Conservation (phyloP, 1,284 basidiomycete genomes). For the Pholiota adiposa region DNA sequence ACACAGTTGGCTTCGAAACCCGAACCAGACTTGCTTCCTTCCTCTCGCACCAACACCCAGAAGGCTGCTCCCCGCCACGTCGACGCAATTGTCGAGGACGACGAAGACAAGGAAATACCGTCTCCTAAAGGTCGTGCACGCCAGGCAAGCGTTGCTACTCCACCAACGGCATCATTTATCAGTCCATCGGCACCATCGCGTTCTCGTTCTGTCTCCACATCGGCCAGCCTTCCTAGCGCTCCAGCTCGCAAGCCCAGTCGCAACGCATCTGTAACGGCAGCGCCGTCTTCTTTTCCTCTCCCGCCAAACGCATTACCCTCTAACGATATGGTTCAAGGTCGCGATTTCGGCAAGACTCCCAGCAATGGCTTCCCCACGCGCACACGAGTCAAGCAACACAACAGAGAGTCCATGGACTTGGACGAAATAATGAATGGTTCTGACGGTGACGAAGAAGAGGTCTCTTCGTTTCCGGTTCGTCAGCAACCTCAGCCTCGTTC, state of each 20-base stretch:
- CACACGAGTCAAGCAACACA: conserved; percentile 54
- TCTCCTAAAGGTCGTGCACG: conserved; percentile 36
- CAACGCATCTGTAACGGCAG: conserved; percentile 26
- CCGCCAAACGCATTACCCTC: conserved; percentile 13
- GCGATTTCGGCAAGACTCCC: conserved; percentile 21
- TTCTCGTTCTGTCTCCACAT: conserved; percentile 44
- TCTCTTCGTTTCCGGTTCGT: conserved; percentile 30
- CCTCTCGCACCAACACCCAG: conserved; percentile 42
- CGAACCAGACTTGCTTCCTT: conserved; percentile 39
- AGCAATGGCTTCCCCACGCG: conserved; percentile 46
- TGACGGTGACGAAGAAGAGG: conserved; percentile 54
- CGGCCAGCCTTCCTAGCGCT: conserved; percentile 29
- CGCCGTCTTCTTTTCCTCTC: conserved; percentile 27
- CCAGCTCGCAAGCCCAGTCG: conserved; percentile 30
- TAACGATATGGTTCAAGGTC: conserved; percentile 22
- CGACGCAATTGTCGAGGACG: conserved; percentile 64
- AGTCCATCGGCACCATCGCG: conserved; percentile 31
- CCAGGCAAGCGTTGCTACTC: conserved; percentile 37
- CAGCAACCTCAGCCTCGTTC: conserved; percentile 30
- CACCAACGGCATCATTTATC: conserved; percentile 27
- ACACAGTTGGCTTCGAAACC: conserved; percentile 36
- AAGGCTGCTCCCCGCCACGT: conserved; percentile 54
- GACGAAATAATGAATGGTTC: conserved; percentile 75
- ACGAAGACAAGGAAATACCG: conserved; percentile 46
- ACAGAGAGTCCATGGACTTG: conserved; percentile 70